Evolutionary conservation across 2,329 filamentous ascomycete species (phyloP), one percentile per base, ranked within the genome.

Genomic region (Metarhizium anisopliae): DNA sequence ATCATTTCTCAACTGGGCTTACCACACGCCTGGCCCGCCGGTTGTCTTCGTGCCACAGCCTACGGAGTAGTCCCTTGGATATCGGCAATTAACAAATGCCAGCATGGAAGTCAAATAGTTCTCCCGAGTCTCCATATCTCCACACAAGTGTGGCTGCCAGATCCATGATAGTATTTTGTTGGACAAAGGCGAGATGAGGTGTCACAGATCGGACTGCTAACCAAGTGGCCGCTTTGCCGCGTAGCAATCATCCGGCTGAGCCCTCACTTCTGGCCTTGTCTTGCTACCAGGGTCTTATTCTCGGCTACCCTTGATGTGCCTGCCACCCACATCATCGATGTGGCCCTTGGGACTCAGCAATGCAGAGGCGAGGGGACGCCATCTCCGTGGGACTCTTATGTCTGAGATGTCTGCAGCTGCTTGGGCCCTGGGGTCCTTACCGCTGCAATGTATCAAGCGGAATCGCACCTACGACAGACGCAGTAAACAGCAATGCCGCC

Each of bases 161-260:
- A 49, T 20, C 47, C 54, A 50, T 56, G 58, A 55, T 47, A 50
- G 53, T 47, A 55, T 56, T 50, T 59, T 62, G 66, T 67, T 61
- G 58, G 61, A 65, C 63, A 65, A 63, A 68, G 65, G 64, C 68
- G 65, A 72, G 69, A 71, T 72, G 68, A 68, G 61, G 70, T 72
- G 59, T 63, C 67, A 72, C 70, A 72, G 69, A 73, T 72, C 69
- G 71, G 66, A 63, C 56, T 54, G 59, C 11, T 13, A 40, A 16
- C 8, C 38, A 40, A 40, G 59, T 61, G 60, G 58, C 58, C 54
- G 61, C 64, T 65, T 61, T 65, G 66, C 66, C 67, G 64, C 59
- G 58, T 61, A 60, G n/a, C 50, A 56, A 50, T 20, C 51, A 51
- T 50, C 59, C 50, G 52, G 50, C 42, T 53, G 35, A 52, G 51